Evolutionary conservation across 352 stramenopile genomes (phyloP).

Genomic region (Elongisporangium senticosum): DNA sequence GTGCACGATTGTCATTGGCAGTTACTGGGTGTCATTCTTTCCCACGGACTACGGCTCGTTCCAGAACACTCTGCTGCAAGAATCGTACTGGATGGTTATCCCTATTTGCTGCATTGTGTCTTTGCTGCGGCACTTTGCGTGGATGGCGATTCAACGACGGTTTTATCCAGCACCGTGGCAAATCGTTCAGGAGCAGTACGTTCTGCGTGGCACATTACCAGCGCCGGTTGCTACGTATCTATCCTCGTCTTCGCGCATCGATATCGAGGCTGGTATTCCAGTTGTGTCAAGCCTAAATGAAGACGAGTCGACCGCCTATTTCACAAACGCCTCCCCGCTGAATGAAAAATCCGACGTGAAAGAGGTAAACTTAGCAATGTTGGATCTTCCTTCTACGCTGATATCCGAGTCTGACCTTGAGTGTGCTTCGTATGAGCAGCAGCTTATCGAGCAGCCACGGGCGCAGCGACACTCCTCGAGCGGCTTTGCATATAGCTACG

Average conservation of each 20-base stretch:
- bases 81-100: slow-evolving; percentile 71
- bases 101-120: slow-evolving; percentile 45
- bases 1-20: slow-evolving; percentile 51
- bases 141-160: slow-evolving; percentile 60
- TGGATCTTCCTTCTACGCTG: not conserved
- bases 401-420: slow-evolving; percentile 9
- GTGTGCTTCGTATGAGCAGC: slow-evolving; percentile 3
- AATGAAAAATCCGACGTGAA: slow-evolving; percentile 1
- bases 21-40: slow-evolving; percentile 59
- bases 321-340: slow-evolving; percentile 26
- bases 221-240: not conserved
- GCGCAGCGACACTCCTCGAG: slow-evolving; percentile 64
- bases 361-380: slow-evolving; percentile 7
- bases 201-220: slow-evolving; percentile 24
- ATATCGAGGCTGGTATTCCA: slow-evolving; percentile 50
- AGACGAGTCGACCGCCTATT: slow-evolving; percentile 30
- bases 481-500: slow-evolving; percentile 81
- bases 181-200: slow-evolving; percentile 76
- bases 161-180: slow-evolving; percentile 79
- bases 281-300: slow-evolving; percentile 31
- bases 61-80: slow-evolving; percentile 58
- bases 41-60: slow-evolving; percentile 67
- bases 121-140: slow-evolving; percentile 65
- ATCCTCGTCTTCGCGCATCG: slow-evolving; percentile 21
- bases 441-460: slow-evolving; percentile 17